phyloP scores from a whole-genome alignment of 164 flowering plant species.

The Brasenia schreberi region DNA sequence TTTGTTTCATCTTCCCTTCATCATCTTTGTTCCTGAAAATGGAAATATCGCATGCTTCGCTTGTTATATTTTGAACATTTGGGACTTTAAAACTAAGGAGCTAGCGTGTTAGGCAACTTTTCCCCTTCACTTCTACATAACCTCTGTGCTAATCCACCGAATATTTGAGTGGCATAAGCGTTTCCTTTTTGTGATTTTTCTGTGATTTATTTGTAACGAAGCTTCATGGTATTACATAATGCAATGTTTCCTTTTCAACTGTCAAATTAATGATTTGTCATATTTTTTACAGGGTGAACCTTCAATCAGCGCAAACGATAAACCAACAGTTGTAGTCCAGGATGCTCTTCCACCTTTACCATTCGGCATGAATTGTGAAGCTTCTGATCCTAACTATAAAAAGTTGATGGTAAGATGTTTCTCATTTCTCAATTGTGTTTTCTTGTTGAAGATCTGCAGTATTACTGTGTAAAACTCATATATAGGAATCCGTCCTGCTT shows the following conservation, averaged over 20 bases:
- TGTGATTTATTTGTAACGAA: not conserved
- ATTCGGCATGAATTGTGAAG: not conserved
- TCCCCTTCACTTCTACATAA: too few relatives aligned
- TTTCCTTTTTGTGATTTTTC: not conserved
- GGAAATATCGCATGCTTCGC: not conserved
- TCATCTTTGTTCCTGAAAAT: not conserved
- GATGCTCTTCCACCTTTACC: not conserved
- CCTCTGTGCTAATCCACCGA: too few relatives aligned
- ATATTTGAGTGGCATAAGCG: not conserved
- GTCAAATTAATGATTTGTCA: not conserved
- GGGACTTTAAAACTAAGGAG: not conserved
- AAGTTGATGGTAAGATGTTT: slow-evolving; percentile 6
- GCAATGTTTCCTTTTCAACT: not conserved
- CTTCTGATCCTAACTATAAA: slow-evolving; percentile 1
- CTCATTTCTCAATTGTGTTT: not conserved
- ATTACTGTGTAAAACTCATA: not conserved
- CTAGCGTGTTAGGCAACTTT: too few relatives aligned
- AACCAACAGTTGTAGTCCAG: slow-evolving; percentile 1
- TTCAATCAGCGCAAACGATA: not conserved
- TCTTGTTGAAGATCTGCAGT: not conserved
- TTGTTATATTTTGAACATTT: not conserved
- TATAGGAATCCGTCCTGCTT: not conserved
- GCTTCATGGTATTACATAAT: not conserved
- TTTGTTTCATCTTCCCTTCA: not conserved
- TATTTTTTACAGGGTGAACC: slow-evolving; percentile 3